These are phyloP conservation scores for Moelleriella libera DNA, from an alignment of 2,329 filamentous ascomycete species.

Conservation along the genomic window DNA sequence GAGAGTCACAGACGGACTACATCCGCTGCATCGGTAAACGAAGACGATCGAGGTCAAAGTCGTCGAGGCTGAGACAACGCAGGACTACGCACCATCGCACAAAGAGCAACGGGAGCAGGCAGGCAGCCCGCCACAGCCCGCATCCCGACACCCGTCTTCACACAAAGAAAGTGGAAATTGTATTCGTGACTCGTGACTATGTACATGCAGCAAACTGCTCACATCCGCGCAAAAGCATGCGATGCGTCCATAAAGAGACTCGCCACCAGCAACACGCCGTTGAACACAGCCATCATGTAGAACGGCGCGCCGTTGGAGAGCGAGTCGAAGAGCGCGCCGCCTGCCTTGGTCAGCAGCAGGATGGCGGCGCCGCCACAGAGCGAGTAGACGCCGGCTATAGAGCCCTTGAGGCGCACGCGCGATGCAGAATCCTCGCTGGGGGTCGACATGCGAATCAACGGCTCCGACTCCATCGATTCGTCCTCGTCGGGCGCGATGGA, in stretches of 20 bases:
- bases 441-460: constrained; percentile 20
- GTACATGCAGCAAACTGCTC: background rate
- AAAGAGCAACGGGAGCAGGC: too few relatives aligned
- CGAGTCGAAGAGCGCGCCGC: constrained; percentile 72
- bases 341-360: constrained; percentile 77
- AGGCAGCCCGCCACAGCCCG: too few relatives aligned
- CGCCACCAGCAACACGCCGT: constrained; percentile 52
- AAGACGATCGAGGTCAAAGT: too few relatives aligned
- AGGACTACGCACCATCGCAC: too few relatives aligned
- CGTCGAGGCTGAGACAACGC: too few relatives aligned
- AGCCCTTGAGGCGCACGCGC: constrained; percentile 63
- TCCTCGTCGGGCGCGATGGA: constrained; percentile 20
- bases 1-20: too few relatives aligned
- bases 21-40: too few relatives aligned
- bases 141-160: too few relatives aligned
- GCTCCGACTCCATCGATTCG: constrained; percentile 26
- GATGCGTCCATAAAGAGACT: constrained; percentile 36
- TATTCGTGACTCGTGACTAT: too few relatives aligned
- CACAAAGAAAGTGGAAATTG: too few relatives aligned
- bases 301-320: constrained; percentile 68
- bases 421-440: constrained; percentile 21
- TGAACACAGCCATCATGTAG: constrained; percentile 87
- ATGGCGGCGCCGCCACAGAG: constrained; percentile 85
- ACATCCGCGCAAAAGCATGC: constrained; percentile 17
- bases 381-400: constrained; percentile 88